Evolutionary conservation across 2,329 filamentous ascomycete species (phyloP).

Genomic region (Pseudogymnoascus destructans): DNA sequence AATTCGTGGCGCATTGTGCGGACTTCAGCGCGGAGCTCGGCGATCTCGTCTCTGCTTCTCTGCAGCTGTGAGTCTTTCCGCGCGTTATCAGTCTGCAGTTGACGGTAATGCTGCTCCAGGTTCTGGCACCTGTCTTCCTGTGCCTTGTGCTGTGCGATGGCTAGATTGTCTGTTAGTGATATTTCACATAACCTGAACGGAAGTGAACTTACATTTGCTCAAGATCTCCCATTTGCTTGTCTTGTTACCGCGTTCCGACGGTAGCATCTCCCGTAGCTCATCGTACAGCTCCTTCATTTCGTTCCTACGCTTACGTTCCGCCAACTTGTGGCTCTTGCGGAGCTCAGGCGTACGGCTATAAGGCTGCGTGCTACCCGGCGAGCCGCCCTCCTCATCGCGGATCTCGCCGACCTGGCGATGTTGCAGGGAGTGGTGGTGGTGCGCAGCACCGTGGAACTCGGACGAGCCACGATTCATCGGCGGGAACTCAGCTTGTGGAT

Average conservation of each 20-base stretch:
- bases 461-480: constrained; percentile 35
- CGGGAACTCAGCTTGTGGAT: constrained; percentile 31
- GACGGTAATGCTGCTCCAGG: constrained; percentile 18
- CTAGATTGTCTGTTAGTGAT: constrained; percentile 28
- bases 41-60: background rate
- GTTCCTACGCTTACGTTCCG: constrained; percentile 68
- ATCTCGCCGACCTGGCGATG: constrained; percentile 59
- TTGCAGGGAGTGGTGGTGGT: constrained; percentile 63
- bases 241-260: constrained; percentile 69
- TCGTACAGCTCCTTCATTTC: constrained; percentile 87
- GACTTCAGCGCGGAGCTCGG: constrained; percentile 23
- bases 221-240: constrained; percentile 84
- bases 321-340: constrained; percentile 72
- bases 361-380: constrained; percentile 47
- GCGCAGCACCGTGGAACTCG: constrained; percentile 34
- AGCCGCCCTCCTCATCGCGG: constrained; percentile 43
- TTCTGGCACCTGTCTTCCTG: constrained; percentile 31
- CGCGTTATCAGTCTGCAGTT: constrained; percentile 34
- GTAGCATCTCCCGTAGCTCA: constrained; percentile 63
- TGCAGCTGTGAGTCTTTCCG: background rate
- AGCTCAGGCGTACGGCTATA: constrained; percentile 76
- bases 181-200: background rate
- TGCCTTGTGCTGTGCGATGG: constrained; percentile 48
- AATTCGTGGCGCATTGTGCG: constrained; percentile 16
- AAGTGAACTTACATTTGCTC: constrained; percentile 53